These are phyloP conservation scores for Fusarium denticulatum DNA, from an alignment of 2,329 filamentous ascomycete genomes.

Conservation along the genomic window DNA sequence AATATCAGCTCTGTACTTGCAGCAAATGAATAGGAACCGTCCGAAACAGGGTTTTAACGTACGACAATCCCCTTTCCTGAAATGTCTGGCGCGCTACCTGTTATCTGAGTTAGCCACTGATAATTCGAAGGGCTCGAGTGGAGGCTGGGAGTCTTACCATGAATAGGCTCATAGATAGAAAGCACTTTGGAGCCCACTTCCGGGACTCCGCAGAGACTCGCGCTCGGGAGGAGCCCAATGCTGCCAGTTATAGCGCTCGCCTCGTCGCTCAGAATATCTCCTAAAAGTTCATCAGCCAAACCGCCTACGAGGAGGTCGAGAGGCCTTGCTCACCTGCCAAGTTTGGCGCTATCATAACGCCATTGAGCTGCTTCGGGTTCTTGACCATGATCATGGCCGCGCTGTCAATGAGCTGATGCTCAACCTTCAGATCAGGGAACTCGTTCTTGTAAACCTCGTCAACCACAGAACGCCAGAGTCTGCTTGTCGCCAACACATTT, in stretches of 20 bases:
- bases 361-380: conserved; percentile 88
- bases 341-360: conserved; percentile 92
- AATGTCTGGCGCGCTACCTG: conserved; percentile 66
- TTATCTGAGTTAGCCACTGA: not conserved
- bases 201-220: conserved; percentile 85
- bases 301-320: not conserved
- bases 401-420: conserved; percentile 93
- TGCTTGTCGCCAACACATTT: conserved; percentile 90
- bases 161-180: conserved; percentile 97
- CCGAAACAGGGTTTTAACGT: not conserved
- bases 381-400: conserved; percentile 99
- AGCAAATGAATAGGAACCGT: not conserved
- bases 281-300: conserved; percentile 61
- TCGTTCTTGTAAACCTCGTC: conserved; percentile 86
- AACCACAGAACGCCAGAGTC: conserved; percentile 90
- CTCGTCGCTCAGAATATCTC: conserved; percentile 96
- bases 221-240: conserved; percentile 87
- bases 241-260: conserved; percentile 93
- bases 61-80: conserved; percentile 85
- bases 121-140: not conserved
- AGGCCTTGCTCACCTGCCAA: conserved; percentile 52
- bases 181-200: conserved; percentile 87
- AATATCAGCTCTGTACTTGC: not conserved
- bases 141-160: conserved; percentile 66
- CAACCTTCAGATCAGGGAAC: conserved; percentile 86